Evolutionary conservation across 805 yeast species (phyloP), one percentile per base, ranked within the genome.

Genomic region (Monosporozyma aquatica): DNA sequence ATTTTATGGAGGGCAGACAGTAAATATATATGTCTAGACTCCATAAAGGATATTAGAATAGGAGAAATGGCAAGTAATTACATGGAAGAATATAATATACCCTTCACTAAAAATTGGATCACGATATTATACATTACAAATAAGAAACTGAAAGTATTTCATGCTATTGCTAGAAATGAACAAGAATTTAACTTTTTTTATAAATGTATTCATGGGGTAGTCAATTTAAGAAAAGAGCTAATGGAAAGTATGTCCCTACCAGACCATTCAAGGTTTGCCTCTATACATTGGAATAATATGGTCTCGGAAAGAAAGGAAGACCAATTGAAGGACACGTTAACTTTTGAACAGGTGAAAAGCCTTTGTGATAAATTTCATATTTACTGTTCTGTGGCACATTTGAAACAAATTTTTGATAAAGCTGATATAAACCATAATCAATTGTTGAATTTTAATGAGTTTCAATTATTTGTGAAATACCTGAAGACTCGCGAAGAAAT

Each of bases 31-130:
- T 52, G 52, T n/a, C 41, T 62, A 11, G 64, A 60, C 37, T 44
- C 58, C 11, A 58, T 62, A 14, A 62, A 56, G 43, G 67, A 61
- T 43, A 53, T 62, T 3, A 46, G 67, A 37, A 68, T 74, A 3
- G 85, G 80, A 3, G 73, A 71, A 17, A 85, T 82, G 52, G 96
- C 96, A 1, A 72, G 74, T 27, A 85, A 86, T 50, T 90, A 87
- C 56, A 66, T 95, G 46, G 95, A 89, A 55, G 95, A 87, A 59
- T 75, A 85, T 50, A 79, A 82, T 28, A 73, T 87, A 1, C 74
- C 87, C 1, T 74, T 72, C 42, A 76, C 78, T 35, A 66, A 69
- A 10, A 62, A 75, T 7, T 90, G 98, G 98, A 71, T 86, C 1
- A 80, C 95, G 0, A 74, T 90, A 25, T 76, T 87, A 10, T 90